Evolutionary conservation across 306 rosid genomes (phyloP), one percentile per base, ranked within the genome.

Genomic region (Crotalaria pallida): DNA sequence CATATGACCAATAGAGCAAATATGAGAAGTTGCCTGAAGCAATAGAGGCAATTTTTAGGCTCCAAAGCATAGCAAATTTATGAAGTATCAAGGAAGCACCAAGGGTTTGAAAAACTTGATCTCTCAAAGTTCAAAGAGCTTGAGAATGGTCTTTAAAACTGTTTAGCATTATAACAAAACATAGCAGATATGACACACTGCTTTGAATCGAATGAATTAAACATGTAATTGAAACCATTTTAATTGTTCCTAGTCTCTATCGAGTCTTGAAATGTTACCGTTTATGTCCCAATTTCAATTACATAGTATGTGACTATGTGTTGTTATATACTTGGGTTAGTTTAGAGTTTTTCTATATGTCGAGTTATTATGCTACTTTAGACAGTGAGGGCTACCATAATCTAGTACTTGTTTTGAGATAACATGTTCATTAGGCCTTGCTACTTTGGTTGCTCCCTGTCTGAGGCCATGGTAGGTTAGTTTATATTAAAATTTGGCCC

Each of bases 11-110:
- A 44, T 45, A 36, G 16, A 45, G 11, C 24, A 57, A 41, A 65
- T 12, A 58, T 80, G 63, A 58, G 27, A 71, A 51, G 72, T 92
- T 59, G 90, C 98, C 98, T 92, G 78, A 62, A 74, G 60, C 45
- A 64, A 78, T 19, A 65, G 53, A 58, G 48, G 31, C 49, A 74
- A 64, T 5, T 56, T 21, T 63, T 44, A 26, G 49, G 65, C 29
- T 58, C 27, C 73, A 12, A 22, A 61, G 13, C 27, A 77, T 34
- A 67, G 50, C 17, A 34, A 66, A 33, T 49, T 58, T 38, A n/a
- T 57, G 9, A 7, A 19, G 23, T 18, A 71, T 44, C 0, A 44
- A 71, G 16, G 3, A 26, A 51, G 15, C 38, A 48, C 5, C 5
- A 6, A 47, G 17, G 3, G 22, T 26, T 5, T n/a, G 40, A n/a